Conservation (phyloP, 2,329 filamentous ascomycete species). For the Botrytis elliptica region DNA sequence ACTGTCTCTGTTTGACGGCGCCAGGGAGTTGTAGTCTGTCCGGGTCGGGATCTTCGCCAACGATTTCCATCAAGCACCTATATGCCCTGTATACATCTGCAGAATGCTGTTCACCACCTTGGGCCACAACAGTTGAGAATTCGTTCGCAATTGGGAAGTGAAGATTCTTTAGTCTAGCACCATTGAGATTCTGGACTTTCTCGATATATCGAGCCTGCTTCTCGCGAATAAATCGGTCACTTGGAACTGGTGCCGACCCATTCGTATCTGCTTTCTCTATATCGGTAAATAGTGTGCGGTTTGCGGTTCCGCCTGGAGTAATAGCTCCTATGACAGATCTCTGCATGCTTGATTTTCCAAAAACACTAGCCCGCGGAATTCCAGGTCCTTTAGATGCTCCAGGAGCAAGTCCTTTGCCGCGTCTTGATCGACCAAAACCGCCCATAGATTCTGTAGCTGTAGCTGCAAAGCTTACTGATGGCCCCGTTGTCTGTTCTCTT, state of each 20-base stretch:
- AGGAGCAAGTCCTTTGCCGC: slow-evolving; percentile 46
- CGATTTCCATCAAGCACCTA: slow-evolving; percentile 74
- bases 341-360: slow-evolving; percentile 69
- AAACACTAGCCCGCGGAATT: slow-evolving; percentile 52
- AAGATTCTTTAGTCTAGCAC: slow-evolving; percentile 62
- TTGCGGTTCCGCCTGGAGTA: slow-evolving; percentile 59
- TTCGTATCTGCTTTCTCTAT: slow-evolving; percentile 56
- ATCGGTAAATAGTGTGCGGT: slow-evolving; percentile 67
- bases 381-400: slow-evolving; percentile 35
- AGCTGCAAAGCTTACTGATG: slow-evolving; percentile 34
- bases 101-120: slow-evolving; percentile 67
- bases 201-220: slow-evolving; percentile 81
- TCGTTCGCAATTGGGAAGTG: slow-evolving; percentile 74
- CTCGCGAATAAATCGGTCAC: slow-evolving; percentile 75
- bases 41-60: slow-evolving; percentile 65
- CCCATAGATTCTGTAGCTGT: slow-evolving; percentile 45
- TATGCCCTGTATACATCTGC: slow-evolving; percentile 80
- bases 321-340: slow-evolving; percentile 86
- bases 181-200: slow-evolving; percentile 76
- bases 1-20: slow-evolving; percentile 73
- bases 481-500: slow-evolving; percentile 43
- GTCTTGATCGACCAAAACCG: slow-evolving; percentile 60
- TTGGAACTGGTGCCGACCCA: slow-evolving; percentile 49
- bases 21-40: slow-evolving; percentile 59
- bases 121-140: slow-evolving; percentile 71